phyloP scores from a whole-genome alignment of 352 stramenopile genomes.

The Phytophthora kernoviae region DNA sequence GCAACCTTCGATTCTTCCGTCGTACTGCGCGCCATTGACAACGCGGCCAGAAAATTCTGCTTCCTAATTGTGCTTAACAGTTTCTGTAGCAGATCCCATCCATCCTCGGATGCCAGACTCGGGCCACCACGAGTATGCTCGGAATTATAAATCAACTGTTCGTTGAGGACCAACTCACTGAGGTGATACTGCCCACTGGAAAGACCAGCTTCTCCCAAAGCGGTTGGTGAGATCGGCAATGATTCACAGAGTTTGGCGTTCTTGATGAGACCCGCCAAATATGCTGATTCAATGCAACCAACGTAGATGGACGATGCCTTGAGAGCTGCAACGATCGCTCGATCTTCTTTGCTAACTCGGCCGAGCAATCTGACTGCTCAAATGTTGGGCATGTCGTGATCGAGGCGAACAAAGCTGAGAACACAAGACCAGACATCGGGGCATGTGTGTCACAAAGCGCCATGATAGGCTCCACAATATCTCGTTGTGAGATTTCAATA shows the following conservation, averaged over 20 bases:
- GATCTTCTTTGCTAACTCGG: conserved; percentile 20
- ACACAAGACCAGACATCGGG: conserved; percentile 47
- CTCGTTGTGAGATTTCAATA: conserved; percentile 75
- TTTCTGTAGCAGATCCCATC: conserved; percentile 80
- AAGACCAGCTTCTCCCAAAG: conserved; percentile 62
- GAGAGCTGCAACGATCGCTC: conserved; percentile 25
- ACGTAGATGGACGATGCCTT: conserved; percentile 38
- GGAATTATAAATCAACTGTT: conserved; percentile 51
- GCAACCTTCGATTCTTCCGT: conserved; percentile 60
- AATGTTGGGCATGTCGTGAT: conserved; percentile 46
- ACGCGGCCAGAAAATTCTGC: conserved; percentile 63
- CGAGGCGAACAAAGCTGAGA: conserved; percentile 47
- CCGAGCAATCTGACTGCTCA: conserved; percentile 20
- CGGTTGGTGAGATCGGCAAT: conserved; percentile 40
- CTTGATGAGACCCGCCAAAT: conserved; percentile 45
- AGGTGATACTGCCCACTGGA: conserved; percentile 60
- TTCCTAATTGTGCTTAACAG: conserved; percentile 69
- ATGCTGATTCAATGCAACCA: conserved; percentile 52
- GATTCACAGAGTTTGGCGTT: conserved; percentile 33
- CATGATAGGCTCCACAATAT: conserved; percentile 75
- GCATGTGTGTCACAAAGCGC: conserved; percentile 58
- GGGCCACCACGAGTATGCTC: conserved; percentile 5
- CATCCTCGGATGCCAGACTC: conserved; percentile 19
- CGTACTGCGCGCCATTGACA: conserved; percentile 58
- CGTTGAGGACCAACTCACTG: conserved; percentile 71